A percentile compares a stretch with the other conserved stretches of the same genome.
These are phyloP conservation scores for Suillus ampliporus DNA, from an alignment of 768 basidiomycete species.

Conservation along the genomic window DNA sequence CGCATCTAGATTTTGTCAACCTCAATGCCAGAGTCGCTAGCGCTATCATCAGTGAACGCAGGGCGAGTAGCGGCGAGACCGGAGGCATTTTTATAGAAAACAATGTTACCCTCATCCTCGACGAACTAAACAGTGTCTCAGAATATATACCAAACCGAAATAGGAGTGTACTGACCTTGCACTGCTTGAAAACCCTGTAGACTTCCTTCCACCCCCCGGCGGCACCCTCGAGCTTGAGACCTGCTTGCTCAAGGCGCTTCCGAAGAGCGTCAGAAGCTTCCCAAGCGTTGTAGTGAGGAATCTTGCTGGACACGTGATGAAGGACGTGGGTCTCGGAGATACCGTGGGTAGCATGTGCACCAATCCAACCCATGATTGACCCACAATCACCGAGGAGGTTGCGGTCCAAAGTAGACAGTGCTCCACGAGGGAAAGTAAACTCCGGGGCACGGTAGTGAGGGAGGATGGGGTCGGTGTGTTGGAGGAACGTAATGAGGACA, in stretches of 20 bases:
- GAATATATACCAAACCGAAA: neutral
- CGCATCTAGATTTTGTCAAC: conserved; percentile 43
- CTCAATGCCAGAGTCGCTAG: conserved; percentile 74
- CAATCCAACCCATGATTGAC: conserved; percentile 82
- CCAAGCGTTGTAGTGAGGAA: conserved; percentile 96
- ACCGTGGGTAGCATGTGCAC: conserved; percentile 84
- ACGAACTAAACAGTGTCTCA: conserved; percentile 63
- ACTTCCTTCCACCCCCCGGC: conserved; percentile 83
- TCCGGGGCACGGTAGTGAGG: conserved; percentile 91
- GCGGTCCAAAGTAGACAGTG: conserved; percentile 90
- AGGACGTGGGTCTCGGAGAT: conserved; percentile 94
- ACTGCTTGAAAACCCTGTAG: conserved; percentile 76
- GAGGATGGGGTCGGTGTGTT: conserved; percentile 95
- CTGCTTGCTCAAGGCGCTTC: conserved; percentile 63
- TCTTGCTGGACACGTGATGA: conserved; percentile 94
- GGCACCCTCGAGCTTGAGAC: conserved; percentile 69
- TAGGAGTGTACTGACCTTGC: conserved; percentile 56
- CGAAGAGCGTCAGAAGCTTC: conserved; percentile 89
- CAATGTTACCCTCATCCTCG: conserved; percentile 89
- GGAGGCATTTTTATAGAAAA: conserved; percentile 89
- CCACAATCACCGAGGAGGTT: conserved; percentile 81
- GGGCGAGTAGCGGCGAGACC: conserved; percentile 79
- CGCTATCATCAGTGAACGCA: conserved; percentile 61
- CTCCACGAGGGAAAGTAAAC: conserved; percentile 95
- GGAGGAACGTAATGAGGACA: conserved; percentile 94